phyloP scores from a whole-genome alignment of 306 rosid genomes.

The Lablab purpureus region DNA sequence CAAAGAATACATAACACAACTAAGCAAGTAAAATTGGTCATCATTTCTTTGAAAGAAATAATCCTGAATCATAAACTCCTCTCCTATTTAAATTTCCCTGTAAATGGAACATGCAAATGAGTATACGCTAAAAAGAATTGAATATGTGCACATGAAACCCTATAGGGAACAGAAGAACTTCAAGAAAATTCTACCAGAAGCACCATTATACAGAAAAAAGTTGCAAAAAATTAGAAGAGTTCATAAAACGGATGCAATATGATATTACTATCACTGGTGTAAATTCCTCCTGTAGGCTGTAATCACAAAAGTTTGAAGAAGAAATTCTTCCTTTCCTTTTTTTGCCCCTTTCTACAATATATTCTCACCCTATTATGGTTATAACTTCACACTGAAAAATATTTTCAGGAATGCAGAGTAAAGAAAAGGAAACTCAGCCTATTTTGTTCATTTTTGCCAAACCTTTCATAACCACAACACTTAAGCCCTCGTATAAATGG shows the following conservation, averaged over 20 bases:
- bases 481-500: not conserved
- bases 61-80: not conserved
- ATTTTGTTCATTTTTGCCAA: not conserved
- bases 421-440: not conserved
- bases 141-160: too few species aligned
- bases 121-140: not conserved
- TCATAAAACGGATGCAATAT: not conserved
- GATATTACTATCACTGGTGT: not conserved
- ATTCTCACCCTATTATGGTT: not conserved
- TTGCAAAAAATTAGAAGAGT: not conserved
- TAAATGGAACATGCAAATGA: not conserved
- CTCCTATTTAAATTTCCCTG: not conserved
- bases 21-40: slow-evolving; percentile 1
- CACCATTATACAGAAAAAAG: not conserved
- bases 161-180: too few species aligned
- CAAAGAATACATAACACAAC: not conserved
- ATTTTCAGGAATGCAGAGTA: not conserved
- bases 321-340: not conserved
- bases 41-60: slow-evolving; percentile 1
- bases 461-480: not conserved
- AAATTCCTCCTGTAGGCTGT: not conserved
- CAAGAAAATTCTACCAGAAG: not conserved
- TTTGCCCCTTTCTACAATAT: not conserved
- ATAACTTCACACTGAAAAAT: slow-evolving; percentile 2
- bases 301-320: not conserved